These are phyloP conservation scores for Fusarium sterilihyphosum DNA, from an alignment of 2,329 filamentous ascomycete species.

Conservation along the genomic window DNA sequence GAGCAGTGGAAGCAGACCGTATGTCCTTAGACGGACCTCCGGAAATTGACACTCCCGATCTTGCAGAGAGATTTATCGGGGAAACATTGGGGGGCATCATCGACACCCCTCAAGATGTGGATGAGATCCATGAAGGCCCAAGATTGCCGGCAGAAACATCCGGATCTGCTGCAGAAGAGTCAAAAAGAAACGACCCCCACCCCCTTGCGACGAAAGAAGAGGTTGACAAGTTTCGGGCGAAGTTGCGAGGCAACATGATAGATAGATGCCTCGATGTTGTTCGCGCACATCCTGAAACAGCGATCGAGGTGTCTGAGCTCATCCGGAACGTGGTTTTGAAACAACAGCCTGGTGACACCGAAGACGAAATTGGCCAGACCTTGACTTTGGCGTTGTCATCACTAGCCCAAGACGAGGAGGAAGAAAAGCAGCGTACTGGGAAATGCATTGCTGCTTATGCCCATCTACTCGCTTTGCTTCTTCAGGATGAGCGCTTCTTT, in stretches of 20 bases:
- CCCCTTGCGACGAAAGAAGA: constrained; percentile 70
- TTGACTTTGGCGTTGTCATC: constrained; percentile 85
- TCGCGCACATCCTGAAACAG: constrained; percentile 85
- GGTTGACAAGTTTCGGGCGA: constrained; percentile 77
- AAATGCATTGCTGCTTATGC: constrained; percentile 84
- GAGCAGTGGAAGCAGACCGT: constrained; percentile 47
- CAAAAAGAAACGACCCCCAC: constrained; percentile 25
- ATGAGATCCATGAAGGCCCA: constrained; percentile 32
- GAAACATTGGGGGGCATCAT: constrained; percentile 46
- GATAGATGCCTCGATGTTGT: constrained; percentile 92
- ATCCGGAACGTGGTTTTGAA: constrained; percentile 77
- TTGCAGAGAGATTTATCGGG: constrained; percentile 38
- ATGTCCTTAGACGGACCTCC: constrained; percentile 52
- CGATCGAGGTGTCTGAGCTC: constrained; percentile 90
- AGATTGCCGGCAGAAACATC: constrained; percentile 36
- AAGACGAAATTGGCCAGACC: constrained; percentile 82
- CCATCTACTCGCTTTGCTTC: constrained; percentile 86
- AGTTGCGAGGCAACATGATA: constrained; percentile 81
- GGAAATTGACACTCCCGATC: constrained; percentile 38
- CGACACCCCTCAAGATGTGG: constrained; percentile 36
- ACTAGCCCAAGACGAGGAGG: constrained; percentile 68
- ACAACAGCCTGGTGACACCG: constrained; percentile 63
- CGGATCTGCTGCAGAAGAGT: constrained; percentile 12
- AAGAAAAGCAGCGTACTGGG: constrained; percentile 71
- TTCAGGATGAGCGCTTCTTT: constrained; percentile 87